These are phyloP conservation scores for Glebionis coronaria DNA, from an alignment of 129 eudicot species.

Conservation along the genomic window DNA sequence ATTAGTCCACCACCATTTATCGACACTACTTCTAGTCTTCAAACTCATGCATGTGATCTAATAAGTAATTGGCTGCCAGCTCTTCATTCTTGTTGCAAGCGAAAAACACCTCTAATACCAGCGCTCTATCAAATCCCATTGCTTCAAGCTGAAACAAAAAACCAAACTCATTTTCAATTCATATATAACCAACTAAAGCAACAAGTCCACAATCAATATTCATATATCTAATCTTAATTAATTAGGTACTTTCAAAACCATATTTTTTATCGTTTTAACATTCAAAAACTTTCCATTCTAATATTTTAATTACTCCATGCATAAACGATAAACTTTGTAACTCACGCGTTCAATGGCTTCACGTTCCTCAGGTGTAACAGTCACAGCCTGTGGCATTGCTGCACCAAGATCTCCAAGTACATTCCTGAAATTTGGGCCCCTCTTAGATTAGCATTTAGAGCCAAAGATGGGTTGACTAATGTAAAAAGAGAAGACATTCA, in stretches of 20 bases:
- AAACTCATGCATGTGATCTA: slow-evolving; percentile 78
- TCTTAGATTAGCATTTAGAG: neutral
- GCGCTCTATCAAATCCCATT: slow-evolving; percentile 74
- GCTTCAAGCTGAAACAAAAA: slow-evolving; percentile 56
- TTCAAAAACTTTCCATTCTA: no score
- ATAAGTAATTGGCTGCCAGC: slow-evolving; percentile 76
- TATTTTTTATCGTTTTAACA: no score
- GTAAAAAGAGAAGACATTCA: neutral
- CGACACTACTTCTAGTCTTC: slow-evolving; percentile 36
- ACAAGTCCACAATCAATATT: neutral
- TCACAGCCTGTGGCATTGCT: slow-evolving; percentile 72
- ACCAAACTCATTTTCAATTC: neutral
- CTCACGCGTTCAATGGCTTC: slow-evolving; percentile 92
- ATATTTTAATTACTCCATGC: no score
- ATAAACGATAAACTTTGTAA: neutral
- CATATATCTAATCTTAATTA: no score
- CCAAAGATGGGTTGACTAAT: neutral
- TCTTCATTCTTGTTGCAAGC: slow-evolving; percentile 89
- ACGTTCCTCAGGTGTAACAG: slow-evolving; percentile 84
- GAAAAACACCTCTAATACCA: slow-evolving; percentile 71
- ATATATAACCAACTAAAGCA: neutral
- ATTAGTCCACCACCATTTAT: slow-evolving; percentile 26
- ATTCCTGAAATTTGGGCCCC: slow-evolving; percentile 42
- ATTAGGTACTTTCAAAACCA: no score
- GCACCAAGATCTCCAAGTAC: slow-evolving; percentile 61